phyloP scores from a whole-genome alignment of 805 yeast species.

The Wickerhamiella azymoides region DNA sequence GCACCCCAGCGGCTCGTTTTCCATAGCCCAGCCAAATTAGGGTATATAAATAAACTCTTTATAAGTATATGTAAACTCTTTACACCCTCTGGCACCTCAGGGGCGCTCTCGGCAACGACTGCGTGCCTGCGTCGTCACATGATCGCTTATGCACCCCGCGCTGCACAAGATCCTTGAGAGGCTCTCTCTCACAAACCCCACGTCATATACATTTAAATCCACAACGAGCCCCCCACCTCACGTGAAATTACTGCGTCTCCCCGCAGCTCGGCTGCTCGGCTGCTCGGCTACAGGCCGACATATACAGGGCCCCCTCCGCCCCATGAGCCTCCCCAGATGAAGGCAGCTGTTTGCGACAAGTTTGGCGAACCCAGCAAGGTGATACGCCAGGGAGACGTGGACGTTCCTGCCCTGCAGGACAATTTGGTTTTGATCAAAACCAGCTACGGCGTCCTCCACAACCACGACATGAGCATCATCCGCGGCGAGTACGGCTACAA shows the following conservation, averaged over 20 bases:
- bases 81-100: too few relatives aligned
- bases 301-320: neutral
- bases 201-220: neutral
- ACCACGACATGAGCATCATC: conserved; percentile 3
- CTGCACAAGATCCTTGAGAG: too few relatives aligned
- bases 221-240: too few relatives aligned
- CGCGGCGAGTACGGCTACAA: conserved; percentile 7
- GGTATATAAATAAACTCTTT: too few relatives aligned
- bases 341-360: conserved; percentile 4
- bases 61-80: too few relatives aligned
- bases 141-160: neutral
- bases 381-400: conserved; percentile 8
- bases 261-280: too few relatives aligned
- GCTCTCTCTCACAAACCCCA: too few relatives aligned
- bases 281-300: neutral
- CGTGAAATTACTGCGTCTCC: too few relatives aligned
- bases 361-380: conserved; percentile 7
- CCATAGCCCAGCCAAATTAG: too few relatives aligned
- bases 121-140: too few relatives aligned
- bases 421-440: conserved; percentile 5
- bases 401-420: neutral
- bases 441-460: conserved; percentile 2
- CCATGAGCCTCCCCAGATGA: conserved; percentile 3
- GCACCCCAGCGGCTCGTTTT: too few relatives aligned
- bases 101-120: too few relatives aligned